phyloP scores from a whole-genome alignment of 306 rosid species.

The Urtica urens region DNA sequence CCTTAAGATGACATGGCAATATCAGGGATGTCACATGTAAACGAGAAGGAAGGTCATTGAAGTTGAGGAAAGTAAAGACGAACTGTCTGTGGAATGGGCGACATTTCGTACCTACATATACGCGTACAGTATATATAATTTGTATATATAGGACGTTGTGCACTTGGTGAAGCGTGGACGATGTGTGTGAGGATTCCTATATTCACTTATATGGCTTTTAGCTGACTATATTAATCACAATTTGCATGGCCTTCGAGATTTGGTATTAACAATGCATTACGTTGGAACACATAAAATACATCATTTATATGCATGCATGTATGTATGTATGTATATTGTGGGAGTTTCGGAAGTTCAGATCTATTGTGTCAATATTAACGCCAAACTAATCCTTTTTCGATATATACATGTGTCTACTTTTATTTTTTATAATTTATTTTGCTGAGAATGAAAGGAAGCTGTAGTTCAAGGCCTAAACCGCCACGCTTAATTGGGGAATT shows the following conservation, averaged over 20 bases:
- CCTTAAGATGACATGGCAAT: conserved; percentile 22
- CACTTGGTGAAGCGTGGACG: conserved; percentile 41
- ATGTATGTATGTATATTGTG: conserved; percentile 25
- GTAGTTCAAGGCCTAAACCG: conserved; percentile 19
- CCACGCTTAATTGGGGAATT: conserved; percentile 16
- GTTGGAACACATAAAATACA: conserved; percentile 12
- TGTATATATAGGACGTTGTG: conserved; percentile 51
- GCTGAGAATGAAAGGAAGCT: conserved; percentile 8
- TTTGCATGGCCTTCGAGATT: conserved; percentile 47
- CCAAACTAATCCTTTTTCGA: no score
- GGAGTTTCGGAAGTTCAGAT: conserved; percentile 85
- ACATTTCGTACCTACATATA: conserved; percentile 41
- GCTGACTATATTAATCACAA: background rate
- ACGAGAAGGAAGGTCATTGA: conserved; percentile 33
- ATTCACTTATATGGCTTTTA: conserved; percentile 28
- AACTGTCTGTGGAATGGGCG: conserved; percentile 76
- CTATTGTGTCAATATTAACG: conserved; percentile 8
- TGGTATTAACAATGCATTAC: conserved; percentile 14
- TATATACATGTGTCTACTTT: no score
- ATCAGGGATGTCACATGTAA: conserved; percentile 27
- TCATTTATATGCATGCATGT: conserved; percentile 5
- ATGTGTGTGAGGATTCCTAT: conserved; percentile 45
- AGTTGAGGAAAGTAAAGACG: conserved; percentile 46
- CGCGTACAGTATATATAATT: no score
- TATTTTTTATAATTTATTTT: background rate